Evolutionary conservation across 2,329 filamentous ascomycete species (phyloP).

Genomic region (Fusarium pseudoanthophilum): DNA sequence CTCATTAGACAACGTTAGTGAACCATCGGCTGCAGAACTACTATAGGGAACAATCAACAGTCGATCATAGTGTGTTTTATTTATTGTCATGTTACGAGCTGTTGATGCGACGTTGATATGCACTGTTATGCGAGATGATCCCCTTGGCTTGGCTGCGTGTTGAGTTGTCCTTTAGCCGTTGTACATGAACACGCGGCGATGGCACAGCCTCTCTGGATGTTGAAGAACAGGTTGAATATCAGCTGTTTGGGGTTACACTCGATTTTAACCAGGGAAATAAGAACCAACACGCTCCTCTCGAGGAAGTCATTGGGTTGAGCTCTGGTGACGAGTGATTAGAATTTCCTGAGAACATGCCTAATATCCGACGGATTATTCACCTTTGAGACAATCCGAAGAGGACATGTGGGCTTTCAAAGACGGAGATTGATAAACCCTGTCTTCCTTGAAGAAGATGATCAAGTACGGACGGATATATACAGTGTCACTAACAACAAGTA

Average conservation of each 20-base stretch:
- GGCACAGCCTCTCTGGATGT: constrained; percentile 21
- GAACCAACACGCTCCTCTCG: constrained; percentile 4
- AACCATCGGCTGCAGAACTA: constrained; percentile 3
- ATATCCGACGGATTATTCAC: not conserved
- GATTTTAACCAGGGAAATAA: not conserved
- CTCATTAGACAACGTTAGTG: not conserved
- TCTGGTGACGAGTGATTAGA: not conserved
- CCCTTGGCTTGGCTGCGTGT: not conserved
- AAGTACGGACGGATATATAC: not conserved
- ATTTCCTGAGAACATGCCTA: not conserved
- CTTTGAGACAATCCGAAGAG: not conserved
- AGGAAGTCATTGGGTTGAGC: not conserved
- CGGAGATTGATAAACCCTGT: constrained; percentile 10
- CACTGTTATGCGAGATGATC: constrained; percentile 27
- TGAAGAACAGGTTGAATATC: constrained; percentile 2
- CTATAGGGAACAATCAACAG: constrained; percentile 25
- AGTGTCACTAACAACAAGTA: constrained; percentile 8
- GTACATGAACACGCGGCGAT: constrained; percentile 28
- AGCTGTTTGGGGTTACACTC: constrained; percentile 11
- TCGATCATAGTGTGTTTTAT: constrained; percentile 14
- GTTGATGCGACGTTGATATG: constrained; percentile 24
- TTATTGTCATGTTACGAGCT: constrained; percentile 17
- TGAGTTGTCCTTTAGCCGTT: constrained; percentile 30
- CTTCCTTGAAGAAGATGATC: constrained; percentile 8
- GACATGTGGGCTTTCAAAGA: constrained; percentile 6